Percentiles rank a stretch among this genome's conserved stretches.
These are phyloP conservation scores for Samsoniella hepiali DNA, from an alignment of 2,329 filamentous ascomycete genomes.

Conservation along the genomic window DNA sequence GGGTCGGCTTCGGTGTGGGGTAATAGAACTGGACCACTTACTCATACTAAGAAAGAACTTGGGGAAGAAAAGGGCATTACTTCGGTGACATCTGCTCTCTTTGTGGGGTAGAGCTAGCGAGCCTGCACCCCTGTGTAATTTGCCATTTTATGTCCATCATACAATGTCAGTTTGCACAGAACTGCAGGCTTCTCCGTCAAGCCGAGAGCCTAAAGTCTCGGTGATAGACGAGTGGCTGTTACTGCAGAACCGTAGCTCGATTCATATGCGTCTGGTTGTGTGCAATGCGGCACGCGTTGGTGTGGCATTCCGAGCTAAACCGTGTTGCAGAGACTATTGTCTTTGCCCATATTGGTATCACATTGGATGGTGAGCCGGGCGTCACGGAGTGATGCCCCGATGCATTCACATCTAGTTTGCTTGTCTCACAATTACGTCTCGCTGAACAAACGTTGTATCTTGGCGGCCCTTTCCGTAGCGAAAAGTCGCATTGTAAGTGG, in stretches of 20 bases:
- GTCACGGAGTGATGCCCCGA: not conserved
- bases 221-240: not conserved
- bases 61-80: slow-evolving; percentile 1
- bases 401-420: not conserved
- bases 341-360: not conserved
- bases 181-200: not conserved
- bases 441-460: not conserved
- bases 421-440: not conserved
- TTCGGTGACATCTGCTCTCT: slow-evolving; percentile 8
- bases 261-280: slow-evolving; percentile 1
- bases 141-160: not conserved
- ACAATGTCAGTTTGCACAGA: not conserved
- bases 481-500: not conserved
- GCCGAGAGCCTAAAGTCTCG: not conserved
- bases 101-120: slow-evolving; percentile 4
- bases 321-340: not conserved
- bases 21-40: not conserved
- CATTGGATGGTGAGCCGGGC: not conserved
- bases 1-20: slow-evolving; percentile 7
- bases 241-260: not conserved
- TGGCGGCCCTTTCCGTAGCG: not conserved
- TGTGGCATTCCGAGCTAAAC: not conserved
- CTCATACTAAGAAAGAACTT: not conserved
- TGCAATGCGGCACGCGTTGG: not conserved
- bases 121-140: not conserved